Base-by-base conservation (phyloP, 768 basidiomycete genomes). In the Calocera cornea region DNA sequence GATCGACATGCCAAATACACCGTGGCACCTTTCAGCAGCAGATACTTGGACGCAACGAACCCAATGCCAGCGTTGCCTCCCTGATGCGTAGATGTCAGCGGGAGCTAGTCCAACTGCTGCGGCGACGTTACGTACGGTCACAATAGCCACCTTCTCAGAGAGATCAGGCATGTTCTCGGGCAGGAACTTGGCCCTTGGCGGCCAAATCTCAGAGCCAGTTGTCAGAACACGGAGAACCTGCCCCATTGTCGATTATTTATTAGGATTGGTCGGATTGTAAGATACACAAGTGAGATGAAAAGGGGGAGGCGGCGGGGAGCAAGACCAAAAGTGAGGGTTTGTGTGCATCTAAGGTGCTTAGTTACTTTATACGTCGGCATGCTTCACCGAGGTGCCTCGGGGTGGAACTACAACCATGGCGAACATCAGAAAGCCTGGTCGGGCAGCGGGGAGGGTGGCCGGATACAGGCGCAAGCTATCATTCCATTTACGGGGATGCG, bases 1-100 rank as follows among this genome's bases (percentile, higher is more conserved):
- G 72, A 79, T n/a, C 86, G 80, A 12, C 78, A 76, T 0, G 83
- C 86, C 49, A 89, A 70, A 71, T 90, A 89, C 0, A 89, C 87
- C 66, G 82, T 87, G 10, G 87, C 87, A 71, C 86, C 83, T 70
- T 83, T 84, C 12, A 70, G 41, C n/a, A 88, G 76, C 7, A 87
- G 80, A 16, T 80, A 84, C 40, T 80, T 2, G 24, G 65, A 68
- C 1, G 80, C 83, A 68, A 82, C 81, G 65, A 81, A 83, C 1
- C 83, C 83, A 27, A 84, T 77, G 1, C 83, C 83, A 2, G 80
- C 75, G 66, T 81, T 84, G 1, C 75, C 81, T 2, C 84, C 84
- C 1, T 70, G 68, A 47, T 19, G 24, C 24, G 7, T 17, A 24
- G 3, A 47, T 19, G 44, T 47, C 8, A 47, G 44, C 44, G 19